These are phyloP conservation scores for Trichopus zeylanicus DNA, from an alignment of 116 monocot species.

Conservation along the genomic window DNA sequence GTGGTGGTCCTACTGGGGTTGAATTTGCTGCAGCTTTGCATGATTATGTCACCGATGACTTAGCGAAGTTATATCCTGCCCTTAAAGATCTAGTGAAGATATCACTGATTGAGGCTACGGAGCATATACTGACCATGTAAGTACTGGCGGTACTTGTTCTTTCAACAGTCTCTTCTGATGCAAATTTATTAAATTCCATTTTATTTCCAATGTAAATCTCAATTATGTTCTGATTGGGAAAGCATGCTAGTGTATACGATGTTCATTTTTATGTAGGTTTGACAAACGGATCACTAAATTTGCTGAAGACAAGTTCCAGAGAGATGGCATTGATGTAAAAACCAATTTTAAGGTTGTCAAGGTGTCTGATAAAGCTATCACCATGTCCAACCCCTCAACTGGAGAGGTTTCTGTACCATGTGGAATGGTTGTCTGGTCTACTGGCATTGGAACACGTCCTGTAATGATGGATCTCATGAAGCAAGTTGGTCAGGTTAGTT, in stretches of 20 bases:
- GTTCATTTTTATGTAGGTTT: conserved; percentile 48
- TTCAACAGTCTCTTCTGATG: too few relatives aligned
- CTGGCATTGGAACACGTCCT: conserved; percentile 95
- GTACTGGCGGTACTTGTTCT: too few relatives aligned
- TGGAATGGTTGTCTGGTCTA: conserved; percentile 98
- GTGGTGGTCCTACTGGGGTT: too few relatives aligned
- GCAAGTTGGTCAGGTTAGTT: conserved; percentile 78
- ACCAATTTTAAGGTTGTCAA: conserved; percentile 74
- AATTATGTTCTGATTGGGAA: not conserved
- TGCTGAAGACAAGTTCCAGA: conserved; percentile 86
- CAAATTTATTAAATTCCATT: not conserved
- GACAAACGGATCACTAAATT: conserved; percentile 95
- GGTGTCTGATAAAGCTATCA: conserved; percentile 75
- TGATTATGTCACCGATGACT: conserved; percentile 34
- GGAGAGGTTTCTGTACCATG: conserved; percentile 61
- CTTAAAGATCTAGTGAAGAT: conserved; percentile 59
- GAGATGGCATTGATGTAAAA: conserved; percentile 91
- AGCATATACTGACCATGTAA: conserved; percentile 92
- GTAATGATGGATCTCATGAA: conserved; percentile 88
- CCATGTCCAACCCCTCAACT: conserved; percentile 52
- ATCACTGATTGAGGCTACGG: conserved; percentile 34
- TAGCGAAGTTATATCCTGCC: conserved; percentile 71
- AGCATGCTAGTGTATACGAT: not conserved
- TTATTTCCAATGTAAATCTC: not conserved
- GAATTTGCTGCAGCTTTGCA: too few relatives aligned